Conservation (phyloP, 2,329 filamentous ascomycete species). For the Rosellinia necatrix region DNA sequence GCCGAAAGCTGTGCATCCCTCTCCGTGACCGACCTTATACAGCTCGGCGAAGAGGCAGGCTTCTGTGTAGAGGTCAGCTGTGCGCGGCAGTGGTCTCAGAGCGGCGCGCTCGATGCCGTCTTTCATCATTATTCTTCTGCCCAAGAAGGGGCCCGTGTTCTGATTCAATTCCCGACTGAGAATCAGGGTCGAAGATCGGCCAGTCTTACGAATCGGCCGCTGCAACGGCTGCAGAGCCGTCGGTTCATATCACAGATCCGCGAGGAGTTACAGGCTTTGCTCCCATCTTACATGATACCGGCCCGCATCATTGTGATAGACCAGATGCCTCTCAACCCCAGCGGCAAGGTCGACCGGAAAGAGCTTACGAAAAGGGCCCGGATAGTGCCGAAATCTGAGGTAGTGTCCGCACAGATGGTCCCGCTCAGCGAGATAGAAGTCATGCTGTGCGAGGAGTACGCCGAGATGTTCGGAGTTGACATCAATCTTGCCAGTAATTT, state of each 20-base stretch:
- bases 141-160: neutral
- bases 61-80: neutral
- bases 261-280: conserved; percentile 5
- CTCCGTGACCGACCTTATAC: neutral
- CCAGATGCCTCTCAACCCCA: conserved; percentile 22
- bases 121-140: neutral
- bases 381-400: conserved; percentile 1
- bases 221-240: neutral
- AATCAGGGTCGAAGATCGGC: neutral
- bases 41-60: neutral
- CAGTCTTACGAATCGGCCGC: neutral
- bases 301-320: conserved; percentile 9
- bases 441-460: conserved; percentile 11
- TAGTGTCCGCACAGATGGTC: neutral
- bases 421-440: conserved; percentile 5
- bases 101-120: neutral
- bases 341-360: conserved; percentile 19
- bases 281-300: conserved; percentile 21
- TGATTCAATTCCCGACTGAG: neutral
- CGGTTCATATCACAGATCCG: conserved; percentile 8
- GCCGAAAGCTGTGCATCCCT: neutral
- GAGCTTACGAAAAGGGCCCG: conserved; percentile 14
- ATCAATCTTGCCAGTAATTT: conserved; percentile 10
- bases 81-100: neutral
- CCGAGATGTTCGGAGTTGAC: conserved; percentile 7